Percentiles rank a stretch among this genome's conserved stretches.
Conservation (phyloP, 2,329 filamentous ascomycete species). For the Didymella exigua region DNA sequence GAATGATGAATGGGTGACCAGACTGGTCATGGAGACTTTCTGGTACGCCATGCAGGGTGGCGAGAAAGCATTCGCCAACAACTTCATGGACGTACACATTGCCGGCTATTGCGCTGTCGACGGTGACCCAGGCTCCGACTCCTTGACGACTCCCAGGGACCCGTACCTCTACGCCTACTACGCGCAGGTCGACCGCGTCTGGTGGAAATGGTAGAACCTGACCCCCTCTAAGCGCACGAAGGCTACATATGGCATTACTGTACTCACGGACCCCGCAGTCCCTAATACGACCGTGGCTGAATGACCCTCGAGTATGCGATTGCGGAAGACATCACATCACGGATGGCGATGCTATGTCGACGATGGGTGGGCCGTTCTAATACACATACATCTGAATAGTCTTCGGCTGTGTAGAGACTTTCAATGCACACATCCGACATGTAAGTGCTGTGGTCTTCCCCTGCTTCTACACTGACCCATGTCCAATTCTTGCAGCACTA, state of each 20-base stretch:
- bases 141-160: constrained; percentile 48
- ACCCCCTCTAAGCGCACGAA: constrained; percentile 46
- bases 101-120: constrained; percentile 54
- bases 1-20: constrained; percentile 35
- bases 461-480: not conserved
- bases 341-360: constrained; percentile 52
- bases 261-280: constrained; percentile 52
- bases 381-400: constrained; percentile 50
- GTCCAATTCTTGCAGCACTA: not conserved
- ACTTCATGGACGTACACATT: constrained; percentile 50
- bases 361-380: constrained; percentile 54
- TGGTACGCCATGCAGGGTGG: constrained; percentile 48
- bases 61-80: constrained; percentile 33
- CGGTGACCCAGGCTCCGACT: constrained; percentile 53
- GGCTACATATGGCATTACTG: constrained; percentile 51
- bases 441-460: not conserved
- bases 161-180: constrained; percentile 37
- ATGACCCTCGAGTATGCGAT: constrained; percentile 49
- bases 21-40: constrained; percentile 46
- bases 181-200: constrained; percentile 54
- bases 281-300: constrained; percentile 55
- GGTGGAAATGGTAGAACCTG: constrained; percentile 58
- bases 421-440: not conserved
- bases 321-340: constrained; percentile 38
- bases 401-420: constrained; percentile 5